Base-by-base conservation (phyloP, 2,329 filamentous ascomycete genomes). In the Chaetomium sp. region DNA sequence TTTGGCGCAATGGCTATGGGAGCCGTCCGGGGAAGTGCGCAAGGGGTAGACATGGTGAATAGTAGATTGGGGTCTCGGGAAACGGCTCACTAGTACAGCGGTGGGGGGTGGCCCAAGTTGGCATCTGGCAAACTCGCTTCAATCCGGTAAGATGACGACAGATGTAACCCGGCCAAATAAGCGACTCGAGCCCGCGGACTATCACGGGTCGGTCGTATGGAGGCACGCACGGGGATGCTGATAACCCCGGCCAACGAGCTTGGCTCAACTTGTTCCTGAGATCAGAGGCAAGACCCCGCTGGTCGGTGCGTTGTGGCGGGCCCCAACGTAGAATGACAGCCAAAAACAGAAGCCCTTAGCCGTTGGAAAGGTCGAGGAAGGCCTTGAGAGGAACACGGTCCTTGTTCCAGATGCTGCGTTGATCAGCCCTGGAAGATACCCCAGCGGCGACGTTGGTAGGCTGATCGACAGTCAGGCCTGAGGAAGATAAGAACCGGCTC, bases 1-100 rank as follows among this genome's bases (percentile, higher is more conserved):
- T 84, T 83, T 62, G 82, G 80, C 60, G 82, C 82, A 69, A 86
- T 86, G 68, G 82, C 78, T 68, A 86, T 85, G 64, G 82, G 82
- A 67, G 80, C 80, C 72, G 82, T 84, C 70, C 82, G 75, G 61
- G 78, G 74, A 68, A 84, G 74, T 66, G 76, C 70, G 65, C 70
- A 74, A 62, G 79, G 73, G 64, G 75, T 78, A 64, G 80, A 77
- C 78, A 82, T 82, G 71, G 67, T 67, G 69, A 27, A 27, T 27
- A 27, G 19, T 65, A 56, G 60, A 67, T 66, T 66, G 61, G 61
- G 63, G 64, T 52, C 57, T 36, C 47, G 58, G 41, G 45, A 19
- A 43, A 37, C 11, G 34, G 55, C 45, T 37, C 53, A 52, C 19
- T 27, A 27, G 19, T 27, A 27, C 42, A 34, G 48, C 44, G 50